Conservation (phyloP, 805 yeast species). For the Candida ponderosae region DNA sequence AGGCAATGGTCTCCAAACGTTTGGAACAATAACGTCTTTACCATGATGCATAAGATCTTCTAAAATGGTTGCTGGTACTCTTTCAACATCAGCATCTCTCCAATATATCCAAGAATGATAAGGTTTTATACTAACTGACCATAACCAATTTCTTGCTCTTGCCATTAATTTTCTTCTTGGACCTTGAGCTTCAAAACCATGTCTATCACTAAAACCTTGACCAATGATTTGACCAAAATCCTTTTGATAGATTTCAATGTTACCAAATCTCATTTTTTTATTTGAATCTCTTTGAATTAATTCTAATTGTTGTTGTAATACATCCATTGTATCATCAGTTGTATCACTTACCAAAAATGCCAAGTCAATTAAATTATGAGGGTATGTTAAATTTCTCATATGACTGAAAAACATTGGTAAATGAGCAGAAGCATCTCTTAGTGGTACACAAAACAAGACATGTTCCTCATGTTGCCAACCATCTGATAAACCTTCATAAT, state of each 20-base stretch:
- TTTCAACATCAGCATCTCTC: conserved; percentile 96
- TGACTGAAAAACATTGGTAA: conserved; percentile 85
- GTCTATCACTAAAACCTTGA: conserved; percentile 89
- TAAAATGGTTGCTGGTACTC: conserved; percentile 73
- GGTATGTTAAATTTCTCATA: conserved; percentile 74
- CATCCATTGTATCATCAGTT: conserved; percentile 79
- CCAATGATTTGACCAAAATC: conserved; percentile 94
- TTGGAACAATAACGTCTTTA: conserved; percentile 90
- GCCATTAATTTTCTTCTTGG: conserved; percentile 95
- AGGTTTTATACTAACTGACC: conserved; percentile 81
- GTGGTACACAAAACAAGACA: conserved; percentile 80
- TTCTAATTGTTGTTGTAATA: conserved; percentile 47
- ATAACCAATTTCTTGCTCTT: conserved; percentile 90
- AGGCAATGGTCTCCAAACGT: conserved; percentile 86
- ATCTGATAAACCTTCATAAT: conserved; percentile 59
- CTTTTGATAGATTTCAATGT: conserved; percentile 80
- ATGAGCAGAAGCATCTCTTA: conserved; percentile 88
- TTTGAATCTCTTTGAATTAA: conserved; percentile 63
- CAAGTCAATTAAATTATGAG: conserved; percentile 77
- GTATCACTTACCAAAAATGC: conserved; percentile 89
- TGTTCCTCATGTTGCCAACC: conserved; percentile 84
- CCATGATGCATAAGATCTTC: conserved; percentile 93
- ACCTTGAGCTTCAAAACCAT: conserved; percentile 95
- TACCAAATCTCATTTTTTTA: conserved; percentile 59
- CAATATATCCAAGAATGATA: conserved; percentile 95